Base-by-base conservation (phyloP, 495 filamentous ascomycete species). In the Glonium stellatum region DNA sequence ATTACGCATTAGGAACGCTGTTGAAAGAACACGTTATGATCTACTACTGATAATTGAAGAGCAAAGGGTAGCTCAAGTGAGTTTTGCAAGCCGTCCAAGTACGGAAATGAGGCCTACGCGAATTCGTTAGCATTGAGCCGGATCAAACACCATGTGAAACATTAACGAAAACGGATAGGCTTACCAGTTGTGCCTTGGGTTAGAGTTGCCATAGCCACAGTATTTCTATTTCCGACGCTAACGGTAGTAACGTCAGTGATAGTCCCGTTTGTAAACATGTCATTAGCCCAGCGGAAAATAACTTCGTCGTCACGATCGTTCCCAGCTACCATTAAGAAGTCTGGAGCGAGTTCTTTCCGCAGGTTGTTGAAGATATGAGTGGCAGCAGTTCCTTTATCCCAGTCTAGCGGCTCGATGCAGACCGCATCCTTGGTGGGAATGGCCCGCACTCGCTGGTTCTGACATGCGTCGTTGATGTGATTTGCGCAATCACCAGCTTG, bases 291-390 rank as follows among this genome's bases (percentile, higher is more conserved):
- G 36, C 85, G 87, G 77, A 92, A 97, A 22, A 95, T 85, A 49
- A 89, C 85, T 69, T 96, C 92, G 65, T 97, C 92, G 59, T 96
- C 92, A 6, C 92, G 87, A 46, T 88, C 87, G 68, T 96, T 90
- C 39, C 92, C 92, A 48, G 89, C 79, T 8, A 93, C 88, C 71
- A 96, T 81, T 44, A 97, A 71, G 72, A 96, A 96, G 66, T 95
- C 88, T 0, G 84, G 82, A n/a, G 61, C 72, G 69, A 76, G 63
- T 6, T 62, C 54, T 35, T 77, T 70, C 11, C 58, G 39, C 15
- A 85, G 75, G 60, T 80, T 78, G 18, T 84, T 79, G 72, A 88
- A 87, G 58, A 90, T 84, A 61, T 78, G 75, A 62, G 78, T 78
- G 4, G 88, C 87, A 1, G 91, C 92, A 4, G 87, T 92, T 21